Conservation (phyloP, 164 flowering plant genomes). For the Amborella trichopoda region DNA sequence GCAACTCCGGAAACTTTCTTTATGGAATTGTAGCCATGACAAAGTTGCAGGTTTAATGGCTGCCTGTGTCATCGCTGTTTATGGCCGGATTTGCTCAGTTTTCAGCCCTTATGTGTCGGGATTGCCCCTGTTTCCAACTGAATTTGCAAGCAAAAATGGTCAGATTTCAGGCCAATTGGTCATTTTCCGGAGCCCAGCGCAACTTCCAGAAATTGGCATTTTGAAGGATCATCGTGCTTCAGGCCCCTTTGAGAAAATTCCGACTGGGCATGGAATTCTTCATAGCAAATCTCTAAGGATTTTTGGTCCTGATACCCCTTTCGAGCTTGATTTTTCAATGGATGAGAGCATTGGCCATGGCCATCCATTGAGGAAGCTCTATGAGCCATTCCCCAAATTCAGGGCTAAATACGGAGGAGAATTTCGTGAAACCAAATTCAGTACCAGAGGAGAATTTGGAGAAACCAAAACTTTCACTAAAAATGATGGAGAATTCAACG, state of each 20-base stretch:
- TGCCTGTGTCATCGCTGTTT: slow-evolving; percentile 25
- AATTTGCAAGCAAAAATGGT: not conserved
- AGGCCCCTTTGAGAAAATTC: slow-evolving; percentile 8
- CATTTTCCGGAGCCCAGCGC: not conserved
- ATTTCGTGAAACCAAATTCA: too few species aligned
- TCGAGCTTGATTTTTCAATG: too few species aligned
- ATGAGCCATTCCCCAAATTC: too few species aligned
- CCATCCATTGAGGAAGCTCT: too few species aligned
- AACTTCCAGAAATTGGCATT: not conserved
- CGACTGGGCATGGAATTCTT: not conserved
- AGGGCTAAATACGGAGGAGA: too few species aligned
- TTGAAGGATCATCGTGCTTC: slow-evolving; percentile 16
- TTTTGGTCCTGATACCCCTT: too few species aligned
- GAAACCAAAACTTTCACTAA: too few species aligned
- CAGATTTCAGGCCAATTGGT: not conserved
- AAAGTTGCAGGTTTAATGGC: slow-evolving; percentile 46
- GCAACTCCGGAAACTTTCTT: slow-evolving; percentile 24
- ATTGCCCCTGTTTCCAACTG: slow-evolving; percentile 11
- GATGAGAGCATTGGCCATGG: not conserved
- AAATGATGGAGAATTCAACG: not conserved
- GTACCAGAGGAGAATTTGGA: too few species aligned
- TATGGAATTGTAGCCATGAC: slow-evolving; percentile 57
- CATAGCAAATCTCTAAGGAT: not conserved
- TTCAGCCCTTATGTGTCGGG: slow-evolving; percentile 37
- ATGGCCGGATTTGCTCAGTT: slow-evolving; percentile 35